Conservation (phyloP, 2,329 filamentous ascomycete genomes). For the Pezicula rhizophila region DNA sequence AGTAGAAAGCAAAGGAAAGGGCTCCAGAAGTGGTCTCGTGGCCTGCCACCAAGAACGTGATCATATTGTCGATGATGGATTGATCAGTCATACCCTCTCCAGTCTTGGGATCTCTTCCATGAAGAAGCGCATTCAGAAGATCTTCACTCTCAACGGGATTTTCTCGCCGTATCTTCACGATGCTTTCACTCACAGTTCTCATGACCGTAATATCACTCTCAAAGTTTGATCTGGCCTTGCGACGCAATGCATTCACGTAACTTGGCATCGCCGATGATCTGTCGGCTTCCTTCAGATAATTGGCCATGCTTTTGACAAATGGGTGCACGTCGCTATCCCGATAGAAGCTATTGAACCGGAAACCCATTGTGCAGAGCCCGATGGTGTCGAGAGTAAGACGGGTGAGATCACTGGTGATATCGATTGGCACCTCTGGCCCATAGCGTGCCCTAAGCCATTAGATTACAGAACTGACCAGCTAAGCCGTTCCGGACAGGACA, state of each 20-base stretch:
- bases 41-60: conserved; percentile 36
- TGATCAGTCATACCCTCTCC: conserved; percentile 57
- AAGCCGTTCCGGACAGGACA: no score
- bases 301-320: conserved; percentile 40
- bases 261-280: conserved; percentile 42
- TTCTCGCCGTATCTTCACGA: conserved; percentile 53
- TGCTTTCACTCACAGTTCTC: conserved; percentile 50
- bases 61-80: conserved; percentile 55
- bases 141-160: conserved; percentile 56
- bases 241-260: conserved; percentile 41
- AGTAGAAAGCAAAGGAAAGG: no score
- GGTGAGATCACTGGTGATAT: conserved; percentile 62
- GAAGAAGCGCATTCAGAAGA: conserved; percentile 63
- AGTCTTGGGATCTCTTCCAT: conserved; percentile 60
- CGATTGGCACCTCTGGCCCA: conserved; percentile 51
- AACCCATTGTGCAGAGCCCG: conserved; percentile 54
- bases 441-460: no score
- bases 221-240: conserved; percentile 39
- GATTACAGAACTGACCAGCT: no score
- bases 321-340: conserved; percentile 52
- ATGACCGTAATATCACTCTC: conserved; percentile 48
- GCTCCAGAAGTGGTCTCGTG: no score
- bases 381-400: conserved; percentile 69
- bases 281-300: conserved; percentile 49
- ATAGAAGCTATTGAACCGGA: conserved; percentile 71